Base-by-base conservation (phyloP, 441 rosid genomes). In the Euphorbia schlechtendalii region DNA sequence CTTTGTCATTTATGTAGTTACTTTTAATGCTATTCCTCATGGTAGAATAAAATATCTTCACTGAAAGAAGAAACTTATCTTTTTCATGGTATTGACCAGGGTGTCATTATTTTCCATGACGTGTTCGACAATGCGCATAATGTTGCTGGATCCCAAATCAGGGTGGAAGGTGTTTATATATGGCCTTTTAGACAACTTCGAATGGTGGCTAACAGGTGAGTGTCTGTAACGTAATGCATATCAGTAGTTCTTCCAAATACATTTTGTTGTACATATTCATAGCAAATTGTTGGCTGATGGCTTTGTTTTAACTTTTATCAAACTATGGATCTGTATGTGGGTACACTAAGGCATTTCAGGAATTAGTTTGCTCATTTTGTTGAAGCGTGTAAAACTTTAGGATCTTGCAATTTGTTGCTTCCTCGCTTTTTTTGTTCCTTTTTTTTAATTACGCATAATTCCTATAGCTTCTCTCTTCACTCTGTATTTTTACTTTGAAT, bases 181-280 rank as follows among this genome's bases (percentile, higher is more conserved):
- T 94, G 96, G 96, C 97, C 99, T 53, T 94, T 94, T 79, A 87
- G 90, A 80, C 99, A 94, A 73, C 99, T 94, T 63, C 96, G 97
- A 40, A 78, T 94, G 90, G 92, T 90, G 59, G 94, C 94, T 66
- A 85, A 83, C 84, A 86, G 97, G 97, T 94, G 83, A 62, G 65
- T 69, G 59, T 71, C 66, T 18, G 54, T 3, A 30, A 3, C 3
- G n/a, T 18, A 38, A 49, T 68, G 56, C 61, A 24, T 15, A 22
- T 63, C 45, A 52, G 53, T 40, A 56, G 10, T 34, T 5, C 41
- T 21, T 52, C 20, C 45, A 32, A 61, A 56, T n/a, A 21, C 34
- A 20, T 57, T 27, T 64, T 27, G 24, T 22, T 21, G 30, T 43
- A 24, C 56, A 21, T 61, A 7, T 24, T 56, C 34, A 18, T n/a